A percentile compares a stretch with the other conserved stretches of the same genome.
These are phyloP conservation scores for Teunomyces pallodes DNA, from an alignment of 805 yeast genomes.

Conservation along the genomic window DNA sequence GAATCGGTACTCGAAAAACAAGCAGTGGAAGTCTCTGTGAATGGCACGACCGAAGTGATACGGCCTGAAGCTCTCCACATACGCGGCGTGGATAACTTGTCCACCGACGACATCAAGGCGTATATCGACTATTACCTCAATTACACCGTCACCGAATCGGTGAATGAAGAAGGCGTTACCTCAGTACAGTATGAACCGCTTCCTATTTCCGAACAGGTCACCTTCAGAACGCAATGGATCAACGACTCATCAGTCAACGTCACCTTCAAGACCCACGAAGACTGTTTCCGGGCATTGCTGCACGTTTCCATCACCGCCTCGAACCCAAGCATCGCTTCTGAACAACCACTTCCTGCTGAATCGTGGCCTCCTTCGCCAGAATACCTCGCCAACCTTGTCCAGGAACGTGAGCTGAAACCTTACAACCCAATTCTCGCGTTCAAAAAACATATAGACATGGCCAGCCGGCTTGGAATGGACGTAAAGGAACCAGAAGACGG, in stretches of 20 bases:
- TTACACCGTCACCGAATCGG: constrained; percentile 17
- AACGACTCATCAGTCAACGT: constrained; percentile 59
- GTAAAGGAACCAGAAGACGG: constrained; percentile 12
- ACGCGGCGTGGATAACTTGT: constrained; percentile 62
- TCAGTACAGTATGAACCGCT: constrained; percentile 18
- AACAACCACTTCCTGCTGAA: background rate
- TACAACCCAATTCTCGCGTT: constrained; percentile 36
- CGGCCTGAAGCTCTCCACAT: constrained; percentile 50
- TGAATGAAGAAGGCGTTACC: constrained; percentile 9
- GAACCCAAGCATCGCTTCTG: background rate
- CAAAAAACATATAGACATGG: constrained; percentile 29
- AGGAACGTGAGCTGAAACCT: constrained; percentile 41
- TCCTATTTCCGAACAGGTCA: constrained; percentile 28
- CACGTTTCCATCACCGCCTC: background rate
- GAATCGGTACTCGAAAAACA: constrained; percentile 30
- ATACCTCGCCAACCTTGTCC: constrained; percentile 12
- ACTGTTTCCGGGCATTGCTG: constrained; percentile 30
- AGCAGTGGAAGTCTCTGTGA: constrained; percentile 29
- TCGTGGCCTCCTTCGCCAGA: constrained; percentile 1
- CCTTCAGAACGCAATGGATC: constrained; percentile 60
- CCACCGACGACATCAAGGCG: constrained; percentile 57
- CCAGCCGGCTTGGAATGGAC: constrained; percentile 25
- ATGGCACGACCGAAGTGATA: constrained; percentile 30
- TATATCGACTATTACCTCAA: constrained; percentile 50
- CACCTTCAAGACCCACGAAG: constrained; percentile 47